Percentiles rank a stretch among this genome's conserved stretches.
Evolutionary conservation across 345 rosid genomes (phyloP).

Genomic region (Bretschneidera sinensis): DNA sequence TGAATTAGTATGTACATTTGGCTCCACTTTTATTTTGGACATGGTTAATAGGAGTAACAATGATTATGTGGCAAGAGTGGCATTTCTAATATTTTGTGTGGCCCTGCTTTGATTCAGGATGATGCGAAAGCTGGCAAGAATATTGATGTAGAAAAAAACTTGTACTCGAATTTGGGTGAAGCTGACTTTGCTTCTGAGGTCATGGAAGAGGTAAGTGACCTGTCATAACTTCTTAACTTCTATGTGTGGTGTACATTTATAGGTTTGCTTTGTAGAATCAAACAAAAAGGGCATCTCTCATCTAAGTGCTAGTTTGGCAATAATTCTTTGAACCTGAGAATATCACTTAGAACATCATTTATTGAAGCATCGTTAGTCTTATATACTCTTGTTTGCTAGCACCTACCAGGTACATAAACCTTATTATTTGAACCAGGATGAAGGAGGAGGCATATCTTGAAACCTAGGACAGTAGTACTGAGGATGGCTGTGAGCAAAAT

Average conservation of each 20-base stretch:
- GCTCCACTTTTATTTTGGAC: background rate
- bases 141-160: slow-evolving; percentile 30
- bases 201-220: slow-evolving; percentile 48
- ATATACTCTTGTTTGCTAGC: background rate
- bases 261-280: background rate
- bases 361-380: background rate
- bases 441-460: slow-evolving; percentile 28
- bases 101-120: slow-evolving; percentile 32
- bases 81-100: too few species aligned
- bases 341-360: too few species aligned
- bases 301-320: too few species aligned
- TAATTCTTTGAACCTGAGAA: background rate
- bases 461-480: slow-evolving; percentile 5
- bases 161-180: slow-evolving; percentile 28
- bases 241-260: background rate
- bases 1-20: slow-evolving; percentile 34
- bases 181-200: slow-evolving; percentile 30
- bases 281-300: too few species aligned
- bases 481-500: slow-evolving; percentile 2
- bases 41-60: slow-evolving; percentile 4
- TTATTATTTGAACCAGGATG: slow-evolving; percentile 20
- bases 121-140: slow-evolving; percentile 36
- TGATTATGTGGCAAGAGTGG: background rate
- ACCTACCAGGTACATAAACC: background rate
- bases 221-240: background rate